phyloP scores from a whole-genome alignment of 345 rosid species.

The Eucalyptus melliodora region DNA sequence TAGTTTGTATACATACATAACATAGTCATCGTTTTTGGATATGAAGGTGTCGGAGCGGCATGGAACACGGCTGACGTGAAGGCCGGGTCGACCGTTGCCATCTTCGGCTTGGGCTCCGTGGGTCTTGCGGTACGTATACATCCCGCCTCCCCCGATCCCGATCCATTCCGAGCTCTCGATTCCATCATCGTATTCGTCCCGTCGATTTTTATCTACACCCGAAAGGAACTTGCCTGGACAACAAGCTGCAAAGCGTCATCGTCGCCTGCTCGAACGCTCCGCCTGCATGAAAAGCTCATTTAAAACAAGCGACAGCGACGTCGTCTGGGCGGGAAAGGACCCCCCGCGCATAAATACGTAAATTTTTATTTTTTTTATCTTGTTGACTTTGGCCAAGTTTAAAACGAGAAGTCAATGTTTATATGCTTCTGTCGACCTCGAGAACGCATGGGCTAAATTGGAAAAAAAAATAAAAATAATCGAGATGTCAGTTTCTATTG shows the following conservation, averaged over 20 bases:
- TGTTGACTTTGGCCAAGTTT: not conserved
- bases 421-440: too few species aligned
- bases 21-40: not conserved
- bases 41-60: conserved; percentile 53
- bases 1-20: not conserved
- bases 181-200: not conserved
- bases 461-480: too few species aligned
- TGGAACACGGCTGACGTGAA: conserved; percentile 53
- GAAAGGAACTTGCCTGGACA: not conserved
- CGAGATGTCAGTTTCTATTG: too few species aligned
- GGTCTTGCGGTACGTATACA: conserved; percentile 49
- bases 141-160: not conserved
- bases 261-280: not conserved
- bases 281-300: not conserved
- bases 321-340: not conserved
- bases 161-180: not conserved
- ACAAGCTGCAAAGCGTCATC: not conserved
- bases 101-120: conserved; percentile 54
- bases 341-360: too few species aligned
- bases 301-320: not conserved
- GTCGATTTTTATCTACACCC: too few species aligned
- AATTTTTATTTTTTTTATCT: too few species aligned
- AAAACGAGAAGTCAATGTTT: too few species aligned
- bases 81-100: conserved; percentile 42
- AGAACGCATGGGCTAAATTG: too few species aligned